phyloP scores from a whole-genome alignment of 495 filamentous ascomycete genomes.

The Acidomyces sp. region DNA sequence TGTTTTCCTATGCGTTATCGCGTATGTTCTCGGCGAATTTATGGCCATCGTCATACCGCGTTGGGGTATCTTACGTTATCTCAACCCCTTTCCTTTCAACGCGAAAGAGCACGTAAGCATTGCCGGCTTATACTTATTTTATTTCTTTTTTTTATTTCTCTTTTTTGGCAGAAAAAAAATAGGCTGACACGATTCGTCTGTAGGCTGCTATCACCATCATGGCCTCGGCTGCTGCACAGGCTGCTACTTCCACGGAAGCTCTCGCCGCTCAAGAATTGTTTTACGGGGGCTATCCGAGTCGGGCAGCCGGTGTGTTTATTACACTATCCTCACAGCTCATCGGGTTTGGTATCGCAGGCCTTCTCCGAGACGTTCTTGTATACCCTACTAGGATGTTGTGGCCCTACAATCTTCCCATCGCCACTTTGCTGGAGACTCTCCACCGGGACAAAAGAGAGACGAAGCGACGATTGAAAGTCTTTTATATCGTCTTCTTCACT shows the following conservation, averaged over 20 bases:
- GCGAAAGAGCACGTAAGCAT: constrained; percentile 38
- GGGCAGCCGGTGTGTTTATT: constrained; percentile 30
- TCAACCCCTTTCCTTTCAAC: constrained; percentile 32
- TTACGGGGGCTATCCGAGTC: constrained; percentile 31
- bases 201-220: constrained; percentile 33
- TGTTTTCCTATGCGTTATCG: constrained; percentile 34
- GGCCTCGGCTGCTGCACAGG: constrained; percentile 30
- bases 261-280: constrained; percentile 35
- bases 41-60: constrained; percentile 31
- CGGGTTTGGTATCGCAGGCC: constrained; percentile 42
- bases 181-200: too few species aligned
- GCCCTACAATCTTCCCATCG: constrained; percentile 31
- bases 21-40: constrained; percentile 27
- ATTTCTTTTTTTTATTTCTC: too few species aligned
- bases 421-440: constrained; percentile 33
- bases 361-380: constrained; percentile 40
- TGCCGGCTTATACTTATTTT: too few species aligned
- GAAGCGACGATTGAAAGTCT: constrained; percentile 29
- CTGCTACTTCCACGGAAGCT: constrained; percentile 26
- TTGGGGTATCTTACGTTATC: constrained; percentile 25
- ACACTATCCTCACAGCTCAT: constrained; percentile 36
- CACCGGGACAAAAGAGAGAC: constrained; percentile 25
- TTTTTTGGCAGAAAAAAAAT: too few species aligned
- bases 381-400: constrained; percentile 41
- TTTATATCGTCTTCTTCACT: constrained; percentile 31